Evolutionary conservation across 2,329 filamentous ascomycete genomes (phyloP).

Genomic region (Cladosporium sp.): DNA sequence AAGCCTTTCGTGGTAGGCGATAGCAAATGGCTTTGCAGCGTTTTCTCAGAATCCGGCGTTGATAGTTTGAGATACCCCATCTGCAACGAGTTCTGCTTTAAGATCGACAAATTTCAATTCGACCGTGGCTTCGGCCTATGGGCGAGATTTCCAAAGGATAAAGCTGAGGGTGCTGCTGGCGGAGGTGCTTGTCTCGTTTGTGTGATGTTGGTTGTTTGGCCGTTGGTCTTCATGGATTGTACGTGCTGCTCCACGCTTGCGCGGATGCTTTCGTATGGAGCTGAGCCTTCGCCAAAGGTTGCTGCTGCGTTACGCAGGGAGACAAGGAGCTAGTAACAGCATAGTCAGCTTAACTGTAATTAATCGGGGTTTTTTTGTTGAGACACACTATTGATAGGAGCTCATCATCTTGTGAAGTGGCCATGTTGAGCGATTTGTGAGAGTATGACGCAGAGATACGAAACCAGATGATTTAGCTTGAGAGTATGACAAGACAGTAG

Average conservation of each 20-base stretch:
- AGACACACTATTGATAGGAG: constrained; percentile 27
- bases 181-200: background rate
- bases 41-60: background rate
- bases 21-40: background rate
- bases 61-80: background rate
- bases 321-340: constrained; percentile 32
- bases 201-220: constrained; percentile 13
- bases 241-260: constrained; percentile 36
- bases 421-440: background rate
- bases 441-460: background rate
- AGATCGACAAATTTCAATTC: background rate
- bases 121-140: background rate
- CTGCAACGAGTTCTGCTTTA: background rate
- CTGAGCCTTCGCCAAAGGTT: constrained; percentile 38
- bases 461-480: background rate
- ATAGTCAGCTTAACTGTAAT: background rate
- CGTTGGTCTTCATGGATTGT: constrained; percentile 28
- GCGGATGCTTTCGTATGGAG: constrained; percentile 33
- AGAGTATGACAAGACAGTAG: background rate
- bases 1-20: too few species aligned
- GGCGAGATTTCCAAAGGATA: constrained; percentile 1
- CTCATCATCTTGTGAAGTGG: constrained; percentile 30
- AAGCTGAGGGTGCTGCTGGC: background rate
- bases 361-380: background rate
- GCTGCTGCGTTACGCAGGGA: constrained; percentile 38